Base-by-base conservation (phyloP, 2,329 filamentous ascomycete species). In the Diaporthe vexans region DNA sequence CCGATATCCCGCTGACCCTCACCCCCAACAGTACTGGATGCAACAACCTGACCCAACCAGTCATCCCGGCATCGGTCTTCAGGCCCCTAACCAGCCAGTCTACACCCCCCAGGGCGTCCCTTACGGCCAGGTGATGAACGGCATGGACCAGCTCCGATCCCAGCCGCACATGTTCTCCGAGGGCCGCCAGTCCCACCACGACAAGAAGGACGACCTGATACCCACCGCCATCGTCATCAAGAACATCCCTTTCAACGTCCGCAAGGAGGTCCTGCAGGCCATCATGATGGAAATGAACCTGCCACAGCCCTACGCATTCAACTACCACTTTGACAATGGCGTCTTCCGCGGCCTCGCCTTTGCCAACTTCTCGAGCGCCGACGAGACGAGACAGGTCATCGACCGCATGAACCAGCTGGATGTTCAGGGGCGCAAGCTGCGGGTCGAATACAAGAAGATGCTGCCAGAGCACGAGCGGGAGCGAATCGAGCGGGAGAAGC, bases 391-490 rank as follows among this genome's bases (percentile, higher is more conserved):
- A 17, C 90, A 93, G 67, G 97, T 98, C 67, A 99, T 99, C 76
- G 94, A 98, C 74, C 90, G 93, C 70, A 93, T 99, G 89, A 99
- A 99, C 81, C 95, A 97, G 79, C 94, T 98, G 83, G 97, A 98
- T 81, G 91, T 99, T 11, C 95, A 98, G 81, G 97, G 97, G 59
- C 91, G 97, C 76, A 98, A 98, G 85, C 86, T 99, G 78, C 91
- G 97, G 65, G 97, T 99, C 35, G 97, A 99, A 84, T 99, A 98
- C 87, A 99, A 99, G 89, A 98, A 98, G 86, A 98, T 99, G 97
- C 90, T 99, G 7, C 97, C 97, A 0, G 91, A 97, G 77, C 94
- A 95, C 43, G 97, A 98, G 84, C 91, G 97, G 70, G 97, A 99
- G 84, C 91, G 97, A 54, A 98, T 99, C 78, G 97, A 99, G 84